Base-by-base conservation (phyloP, 345 rosid genomes). In the Capsella bursapastoris region DNA sequence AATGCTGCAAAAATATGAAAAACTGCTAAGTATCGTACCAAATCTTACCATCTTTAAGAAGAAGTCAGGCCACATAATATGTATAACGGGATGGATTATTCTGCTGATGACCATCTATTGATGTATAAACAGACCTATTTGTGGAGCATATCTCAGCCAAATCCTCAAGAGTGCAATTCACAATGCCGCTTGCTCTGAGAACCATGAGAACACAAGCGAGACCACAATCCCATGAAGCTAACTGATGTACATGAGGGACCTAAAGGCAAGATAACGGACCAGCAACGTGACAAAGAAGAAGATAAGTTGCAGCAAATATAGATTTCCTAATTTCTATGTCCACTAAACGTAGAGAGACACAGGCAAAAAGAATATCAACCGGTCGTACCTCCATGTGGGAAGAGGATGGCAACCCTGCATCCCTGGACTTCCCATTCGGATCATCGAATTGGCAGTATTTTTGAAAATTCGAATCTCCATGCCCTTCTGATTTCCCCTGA, bases 181-280 rank as follows among this genome's bases (percentile, higher is more conserved):
- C 49, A 68, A 88, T 73, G 65, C 99, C 99, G 78, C 83, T 71
- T 1, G 90, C 82, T 79, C 86, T 87, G 84, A 95, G 84, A 75
- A 81, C 89, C 99, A 95, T 92, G 48, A 82, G 80, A 69, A 90
- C 86, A 78, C 98, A 95, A 79, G 98, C 99, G 53, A 92, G 88
- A 32, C 99, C 99, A 53, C 99, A 92, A 70, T 92, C 99, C 98
- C 99, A 92, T 25, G 93, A 86, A 73, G 75, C 83, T 72, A 88
- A 72, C 86, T 92, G 98, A 65, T 86, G 90, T 66, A 89, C 72
- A 63, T 88, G 97, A 15, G 96, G 92, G 38, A 94, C 95, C 97
- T 95, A 82, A 61, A 22, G 50, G 15, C 59, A 58, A 70, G 37
- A 28, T 6, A 68, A 71, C 15, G 43, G 49, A 57, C 3, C 51